A percentile compares a stretch with the other conserved stretches of the same genome.
These are phyloP conservation scores for Limnanthes douglasii DNA, from an alignment of 345 rosid genomes.

Conservation along the genomic window DNA sequence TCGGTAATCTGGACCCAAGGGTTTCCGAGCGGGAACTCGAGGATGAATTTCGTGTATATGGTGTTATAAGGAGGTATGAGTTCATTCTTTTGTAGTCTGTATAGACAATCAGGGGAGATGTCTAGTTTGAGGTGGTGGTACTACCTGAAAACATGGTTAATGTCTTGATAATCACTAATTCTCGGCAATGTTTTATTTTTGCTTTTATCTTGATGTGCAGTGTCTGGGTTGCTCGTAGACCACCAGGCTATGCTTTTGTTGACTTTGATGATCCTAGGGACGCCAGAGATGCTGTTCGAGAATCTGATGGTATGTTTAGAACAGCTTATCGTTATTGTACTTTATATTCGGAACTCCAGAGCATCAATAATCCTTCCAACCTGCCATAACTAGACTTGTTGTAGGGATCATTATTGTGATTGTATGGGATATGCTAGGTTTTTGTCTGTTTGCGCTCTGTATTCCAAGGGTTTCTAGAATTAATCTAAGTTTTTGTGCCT, in stretches of 20 bases:
- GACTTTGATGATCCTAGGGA: constrained; percentile 79
- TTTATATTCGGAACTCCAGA: background rate
- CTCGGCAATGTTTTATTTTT: background rate
- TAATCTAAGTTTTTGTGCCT: background rate
- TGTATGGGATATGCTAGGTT: background rate
- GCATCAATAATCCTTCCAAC: too few relatives aligned
- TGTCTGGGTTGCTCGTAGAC: constrained; percentile 96
- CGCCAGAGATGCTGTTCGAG: constrained; percentile 76
- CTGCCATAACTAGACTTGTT: background rate
- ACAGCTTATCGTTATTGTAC: background rate
- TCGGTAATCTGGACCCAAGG: constrained; percentile 63
- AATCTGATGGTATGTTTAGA: constrained; percentile 40
- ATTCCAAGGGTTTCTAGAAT: too few relatives aligned
- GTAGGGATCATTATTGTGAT: background rate
- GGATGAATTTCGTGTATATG: constrained; percentile 56
- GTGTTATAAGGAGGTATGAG: constrained; percentile 46
- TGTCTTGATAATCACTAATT: too few relatives aligned
- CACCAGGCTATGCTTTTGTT: constrained; percentile 85
- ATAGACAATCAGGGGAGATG: background rate
- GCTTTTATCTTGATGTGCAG: constrained; percentile 15
- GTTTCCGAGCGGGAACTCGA: constrained; percentile 69
- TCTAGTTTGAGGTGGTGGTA: background rate
- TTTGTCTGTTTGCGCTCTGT: too few relatives aligned
- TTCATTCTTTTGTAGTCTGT: background rate
- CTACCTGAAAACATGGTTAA: background rate